Conservation (phyloP, 2,329 filamentous ascomycete genomes). For the Corniculantispora saksenae region DNA sequence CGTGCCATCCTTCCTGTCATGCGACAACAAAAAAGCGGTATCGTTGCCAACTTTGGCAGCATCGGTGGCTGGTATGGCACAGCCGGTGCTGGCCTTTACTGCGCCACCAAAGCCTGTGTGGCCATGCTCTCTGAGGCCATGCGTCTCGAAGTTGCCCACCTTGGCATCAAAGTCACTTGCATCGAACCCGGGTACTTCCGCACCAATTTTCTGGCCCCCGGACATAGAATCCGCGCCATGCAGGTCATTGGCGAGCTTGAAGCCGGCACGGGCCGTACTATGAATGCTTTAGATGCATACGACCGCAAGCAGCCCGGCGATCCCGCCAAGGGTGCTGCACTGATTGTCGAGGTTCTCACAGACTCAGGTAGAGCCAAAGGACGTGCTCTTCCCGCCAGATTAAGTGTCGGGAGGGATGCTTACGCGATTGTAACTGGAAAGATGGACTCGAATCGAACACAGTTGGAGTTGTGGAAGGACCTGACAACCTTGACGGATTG, state of each 20-base stretch:
- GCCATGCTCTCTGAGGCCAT: conserved; percentile 40
- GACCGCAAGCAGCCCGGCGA: conserved; percentile 57
- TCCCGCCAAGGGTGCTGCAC: conserved; percentile 51
- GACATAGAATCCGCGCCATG: conserved; percentile 28
- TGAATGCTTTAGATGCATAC: conserved; percentile 33
- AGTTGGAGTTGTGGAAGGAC: conserved; percentile 52
- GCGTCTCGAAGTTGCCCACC: conserved; percentile 34
- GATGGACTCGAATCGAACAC: conserved; percentile 41
- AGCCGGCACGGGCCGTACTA: conserved; percentile 29
- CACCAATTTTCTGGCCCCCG: conserved; percentile 47
- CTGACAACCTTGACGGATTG: not conserved
- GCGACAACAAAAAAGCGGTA: conserved; percentile 30
- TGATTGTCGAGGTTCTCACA: conserved; percentile 58
- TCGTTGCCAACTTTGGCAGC: conserved; percentile 43
- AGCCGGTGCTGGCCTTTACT: conserved; percentile 38
- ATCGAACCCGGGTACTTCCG: conserved; percentile 52
- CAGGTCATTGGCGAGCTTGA: conserved; percentile 36
- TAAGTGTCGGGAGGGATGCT: conserved; percentile 57
- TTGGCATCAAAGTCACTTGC: conserved; percentile 42
- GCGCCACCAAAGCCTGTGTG: conserved; percentile 42
- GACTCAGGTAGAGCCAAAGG: conserved; percentile 48
- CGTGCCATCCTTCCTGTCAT: conserved; percentile 40
- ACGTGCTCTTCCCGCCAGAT: conserved; percentile 50
- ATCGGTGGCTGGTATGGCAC: conserved; percentile 38
- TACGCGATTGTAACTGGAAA: conserved; percentile 44